Conservation (phyloP, 2,329 filamentous ascomycete genomes). For the Aureobasidium uvarum region DNA sequence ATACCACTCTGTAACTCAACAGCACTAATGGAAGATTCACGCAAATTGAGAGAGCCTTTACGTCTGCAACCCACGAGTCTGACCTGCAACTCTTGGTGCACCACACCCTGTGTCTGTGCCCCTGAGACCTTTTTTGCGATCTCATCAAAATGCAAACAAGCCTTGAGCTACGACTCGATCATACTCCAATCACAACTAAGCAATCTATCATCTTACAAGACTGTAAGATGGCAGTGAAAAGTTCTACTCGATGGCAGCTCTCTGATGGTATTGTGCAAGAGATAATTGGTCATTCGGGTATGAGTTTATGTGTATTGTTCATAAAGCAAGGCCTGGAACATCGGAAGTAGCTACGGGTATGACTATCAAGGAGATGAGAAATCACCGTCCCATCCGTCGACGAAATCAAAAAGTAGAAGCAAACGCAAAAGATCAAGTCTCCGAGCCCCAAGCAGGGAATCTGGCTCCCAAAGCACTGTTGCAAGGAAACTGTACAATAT, state of each 20-base stretch:
- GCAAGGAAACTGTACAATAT: constrained; percentile 26
- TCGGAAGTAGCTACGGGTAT: too few species aligned
- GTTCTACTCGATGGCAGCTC: not conserved
- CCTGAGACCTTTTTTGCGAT: too few species aligned
- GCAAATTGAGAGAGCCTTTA: not conserved
- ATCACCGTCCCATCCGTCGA: not conserved
- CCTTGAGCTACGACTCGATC: too few species aligned
- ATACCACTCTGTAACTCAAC: not conserved
- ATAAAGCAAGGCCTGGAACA: not conserved
- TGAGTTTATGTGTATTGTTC: not conserved
- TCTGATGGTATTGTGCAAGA: too few species aligned
- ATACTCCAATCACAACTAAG: too few species aligned
- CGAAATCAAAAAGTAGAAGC: not conserved
- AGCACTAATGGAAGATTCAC: not conserved
- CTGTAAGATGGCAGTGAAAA: not conserved
- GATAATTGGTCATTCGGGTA: not conserved
- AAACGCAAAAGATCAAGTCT: constrained; percentile 12
- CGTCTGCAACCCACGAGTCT: too few species aligned
- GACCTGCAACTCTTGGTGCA: too few species aligned
- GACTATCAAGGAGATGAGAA: not conserved
- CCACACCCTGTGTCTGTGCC: too few species aligned
- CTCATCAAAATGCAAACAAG: too few species aligned
- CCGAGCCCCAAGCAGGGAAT: constrained; percentile 28
- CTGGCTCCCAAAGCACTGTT: constrained; percentile 20
- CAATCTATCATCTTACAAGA: too few species aligned